Evolutionary conservation across 805 yeast species (phyloP).

Genomic region (Torulaspora microellipsoides): DNA sequence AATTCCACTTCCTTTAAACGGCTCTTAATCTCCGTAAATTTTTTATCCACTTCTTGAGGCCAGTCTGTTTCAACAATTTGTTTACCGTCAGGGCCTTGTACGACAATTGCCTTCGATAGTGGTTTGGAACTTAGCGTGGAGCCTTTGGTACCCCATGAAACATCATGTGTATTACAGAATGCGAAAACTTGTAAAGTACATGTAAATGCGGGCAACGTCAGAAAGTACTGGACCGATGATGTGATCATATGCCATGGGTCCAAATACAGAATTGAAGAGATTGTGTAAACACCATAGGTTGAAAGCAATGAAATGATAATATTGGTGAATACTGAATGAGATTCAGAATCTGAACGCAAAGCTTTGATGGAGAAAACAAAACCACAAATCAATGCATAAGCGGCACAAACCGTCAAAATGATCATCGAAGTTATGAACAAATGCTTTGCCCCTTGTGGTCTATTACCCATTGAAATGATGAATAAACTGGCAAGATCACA

Average conservation of each 20-base stretch:
- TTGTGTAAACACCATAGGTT: conserved; percentile 82
- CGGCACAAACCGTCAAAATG: conserved; percentile 70
- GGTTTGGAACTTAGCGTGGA: conserved; percentile 69
- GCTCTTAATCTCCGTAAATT: conserved; percentile 35
- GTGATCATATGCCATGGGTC: conserved; percentile 97
- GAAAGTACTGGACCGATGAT: conserved; percentile 80
- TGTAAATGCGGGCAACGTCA: conserved; percentile 86
- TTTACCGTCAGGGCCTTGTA: conserved; percentile 74
- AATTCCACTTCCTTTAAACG: conserved; percentile 35
- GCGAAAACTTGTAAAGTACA: conserved; percentile 94
- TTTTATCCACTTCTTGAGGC: conserved; percentile 39
- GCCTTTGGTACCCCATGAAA: conserved; percentile 99
- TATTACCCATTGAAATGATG: conserved; percentile 90
- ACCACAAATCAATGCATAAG: conserved; percentile 78
- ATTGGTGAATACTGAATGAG: conserved; percentile 56
- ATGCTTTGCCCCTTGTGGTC: conserved; percentile 92
- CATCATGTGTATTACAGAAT: conserved; percentile 96
- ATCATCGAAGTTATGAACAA: conserved; percentile 70
- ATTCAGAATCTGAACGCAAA: conserved; percentile 36
- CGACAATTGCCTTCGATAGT: conserved; percentile 76
- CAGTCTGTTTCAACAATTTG: conserved; percentile 63
- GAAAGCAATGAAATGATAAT: conserved; percentile 81
- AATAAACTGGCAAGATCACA: conserved; percentile 84
- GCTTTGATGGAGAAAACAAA: conserved; percentile 68
- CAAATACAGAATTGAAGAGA: conserved; percentile 78